These are phyloP conservation scores for Meripilus lineatus DNA, from an alignment of 1,284 basidiomycete species.

Conservation along the genomic window DNA sequence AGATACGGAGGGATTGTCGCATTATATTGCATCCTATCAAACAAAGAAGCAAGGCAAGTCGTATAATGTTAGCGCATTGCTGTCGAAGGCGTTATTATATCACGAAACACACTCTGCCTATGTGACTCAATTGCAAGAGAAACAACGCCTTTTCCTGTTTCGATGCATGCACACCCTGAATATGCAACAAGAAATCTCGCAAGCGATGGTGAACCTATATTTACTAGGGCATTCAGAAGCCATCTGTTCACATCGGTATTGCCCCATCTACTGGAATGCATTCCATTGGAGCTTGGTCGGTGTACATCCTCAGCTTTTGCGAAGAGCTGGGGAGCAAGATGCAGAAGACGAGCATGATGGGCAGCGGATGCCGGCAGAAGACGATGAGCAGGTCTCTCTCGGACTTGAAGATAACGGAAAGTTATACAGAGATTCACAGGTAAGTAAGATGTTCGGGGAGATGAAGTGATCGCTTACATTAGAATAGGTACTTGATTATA, in stretches of 20 bases:
- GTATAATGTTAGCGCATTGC: conserved; percentile 27
- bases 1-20: conserved; percentile 22
- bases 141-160: conserved; percentile 21
- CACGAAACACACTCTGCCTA: conserved; percentile 17
- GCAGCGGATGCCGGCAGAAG: not conserved
- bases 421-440: not conserved
- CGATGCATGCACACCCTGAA: conserved; percentile 25
- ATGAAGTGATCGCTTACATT: not conserved
- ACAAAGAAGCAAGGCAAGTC: conserved; percentile 19
- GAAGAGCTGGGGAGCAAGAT: not conserved
- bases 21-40: conserved; percentile 27
- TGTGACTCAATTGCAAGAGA: conserved; percentile 14
- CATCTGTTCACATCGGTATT: conserved; percentile 28
- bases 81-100: conserved; percentile 24
- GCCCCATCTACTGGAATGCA: conserved; percentile 27
- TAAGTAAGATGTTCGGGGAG: not conserved
- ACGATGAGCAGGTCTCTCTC: too few species aligned
- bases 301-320: conserved; percentile 14
- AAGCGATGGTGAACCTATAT: conserved; percentile 29
- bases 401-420: not conserved
- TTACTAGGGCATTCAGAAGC: conserved; percentile 33
- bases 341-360: not conserved
- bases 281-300: conserved; percentile 16
- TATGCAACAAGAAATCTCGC: conserved; percentile 31
- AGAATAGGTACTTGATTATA: not conserved